Conservation (phyloP, 768 basidiomycete genomes). For the Imleria badia region DNA sequence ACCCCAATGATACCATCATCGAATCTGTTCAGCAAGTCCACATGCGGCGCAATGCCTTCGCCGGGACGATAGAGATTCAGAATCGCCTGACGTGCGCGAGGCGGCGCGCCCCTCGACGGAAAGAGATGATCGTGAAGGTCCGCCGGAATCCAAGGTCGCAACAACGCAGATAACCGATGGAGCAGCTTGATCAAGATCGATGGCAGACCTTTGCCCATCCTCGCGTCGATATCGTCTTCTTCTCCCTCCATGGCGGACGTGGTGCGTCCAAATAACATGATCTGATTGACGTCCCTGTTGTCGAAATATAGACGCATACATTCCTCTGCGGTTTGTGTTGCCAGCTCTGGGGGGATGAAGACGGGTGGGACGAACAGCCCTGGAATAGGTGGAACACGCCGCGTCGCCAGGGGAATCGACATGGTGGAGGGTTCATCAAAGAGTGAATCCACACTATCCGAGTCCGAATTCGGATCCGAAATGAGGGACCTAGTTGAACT, state of each 20-base stretch:
- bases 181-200: slow-evolving; percentile 55
- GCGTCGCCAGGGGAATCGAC: slow-evolving; percentile 24
- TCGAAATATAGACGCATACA: slow-evolving; percentile 61
- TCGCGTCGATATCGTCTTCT: slow-evolving; percentile 12
- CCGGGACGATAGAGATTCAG: slow-evolving; percentile 88
- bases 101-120: slow-evolving; percentile 39
- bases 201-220: slow-evolving; percentile 50
- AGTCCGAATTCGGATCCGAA: slow-evolving; percentile 13
- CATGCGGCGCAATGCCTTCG: slow-evolving; percentile 84
- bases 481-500: not conserved
- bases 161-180: slow-evolving; percentile 43
- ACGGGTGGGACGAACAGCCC: slow-evolving; percentile 63
- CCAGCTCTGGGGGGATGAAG: slow-evolving; percentile 50
- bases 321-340: slow-evolving; percentile 45
- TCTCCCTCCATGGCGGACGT: slow-evolving; percentile 8
- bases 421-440: slow-evolving; percentile 43
- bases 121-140: slow-evolving; percentile 60
- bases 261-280: slow-evolving; percentile 79
- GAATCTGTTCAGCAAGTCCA: slow-evolving; percentile 82
- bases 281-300: slow-evolving; percentile 60
- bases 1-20: slow-evolving; percentile 90
- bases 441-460: slow-evolving; percentile 42
- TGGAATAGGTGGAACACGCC: slow-evolving; percentile 53
- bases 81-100: slow-evolving; percentile 76
- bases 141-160: slow-evolving; percentile 50